These are phyloP conservation scores for Xylaria multiplex DNA, from an alignment of 2,329 filamentous ascomycete genomes.

Conservation along the genomic window DNA sequence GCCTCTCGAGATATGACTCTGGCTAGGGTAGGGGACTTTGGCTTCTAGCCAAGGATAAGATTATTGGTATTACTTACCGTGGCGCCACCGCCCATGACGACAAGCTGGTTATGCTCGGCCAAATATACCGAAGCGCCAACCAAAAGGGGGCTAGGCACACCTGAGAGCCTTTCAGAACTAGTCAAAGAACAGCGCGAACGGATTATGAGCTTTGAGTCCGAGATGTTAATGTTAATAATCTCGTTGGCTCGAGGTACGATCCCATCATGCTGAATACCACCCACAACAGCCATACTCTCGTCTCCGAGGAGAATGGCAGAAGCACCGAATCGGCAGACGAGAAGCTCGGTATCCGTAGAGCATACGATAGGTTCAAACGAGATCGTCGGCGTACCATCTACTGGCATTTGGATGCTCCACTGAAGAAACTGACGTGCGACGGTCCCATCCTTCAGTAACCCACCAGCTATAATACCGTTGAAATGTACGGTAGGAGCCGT, in stretches of 20 bases:
- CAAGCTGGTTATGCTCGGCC: constrained; percentile 59
- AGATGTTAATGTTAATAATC: constrained; percentile 56
- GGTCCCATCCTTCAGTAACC: constrained; percentile 72
- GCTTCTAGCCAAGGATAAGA: background rate
- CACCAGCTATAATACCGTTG: constrained; percentile 75
- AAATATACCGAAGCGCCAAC: constrained; percentile 71
- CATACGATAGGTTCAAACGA: constrained; percentile 41
- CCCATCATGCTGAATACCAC: constrained; percentile 55
- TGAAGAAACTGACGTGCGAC: constrained; percentile 71
- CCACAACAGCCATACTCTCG: constrained; percentile 51
- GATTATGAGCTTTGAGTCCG: constrained; percentile 42
- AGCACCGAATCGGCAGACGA: constrained; percentile 57
- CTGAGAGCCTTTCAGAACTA: background rate
- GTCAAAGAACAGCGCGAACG: constrained; percentile 39
- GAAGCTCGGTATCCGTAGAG: constrained; percentile 24
- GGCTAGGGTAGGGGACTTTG: no score
- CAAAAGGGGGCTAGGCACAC: constrained; percentile 68
- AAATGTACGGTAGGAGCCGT: constrained; percentile 47
- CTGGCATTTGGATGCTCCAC: constrained; percentile 63
- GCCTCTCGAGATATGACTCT: background rate
- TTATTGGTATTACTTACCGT: constrained; percentile 53
- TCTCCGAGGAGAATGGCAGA: constrained; percentile 47
- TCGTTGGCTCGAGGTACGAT: constrained; percentile 62
- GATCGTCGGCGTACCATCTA: constrained; percentile 46
- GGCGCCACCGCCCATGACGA: constrained; percentile 81